Evolutionary conservation across 164 flowering plant genomes (phyloP).

Genomic region (Vitis amurensis): DNA sequence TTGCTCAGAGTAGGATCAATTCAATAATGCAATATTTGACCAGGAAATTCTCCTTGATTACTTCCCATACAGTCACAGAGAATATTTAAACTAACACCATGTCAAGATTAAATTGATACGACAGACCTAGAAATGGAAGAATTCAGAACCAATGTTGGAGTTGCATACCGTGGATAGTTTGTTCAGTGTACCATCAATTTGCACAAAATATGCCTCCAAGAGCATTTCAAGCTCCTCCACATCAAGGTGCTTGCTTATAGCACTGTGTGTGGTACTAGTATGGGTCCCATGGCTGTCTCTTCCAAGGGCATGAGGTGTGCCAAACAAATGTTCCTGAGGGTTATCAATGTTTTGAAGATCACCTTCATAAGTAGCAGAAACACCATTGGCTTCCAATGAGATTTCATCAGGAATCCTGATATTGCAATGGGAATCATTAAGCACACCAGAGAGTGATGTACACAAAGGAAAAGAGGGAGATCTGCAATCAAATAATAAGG

Average conservation of each 20-base stretch:
- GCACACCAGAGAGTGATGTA: neutral
- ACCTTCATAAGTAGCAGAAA: conserved; percentile 33
- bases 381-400: conserved; percentile 41
- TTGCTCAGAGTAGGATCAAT: neutral
- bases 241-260: conserved; percentile 67
- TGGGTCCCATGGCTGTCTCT: conserved; percentile 65
- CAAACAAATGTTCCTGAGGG: conserved; percentile 38
- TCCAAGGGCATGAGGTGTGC: conserved; percentile 29
- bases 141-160: neutral
- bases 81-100: too few relatives aligned
- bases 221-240: conserved; percentile 98
- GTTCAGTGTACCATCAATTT: conserved; percentile 89
- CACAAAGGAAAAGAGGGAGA: neutral
- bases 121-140: too few relatives aligned
- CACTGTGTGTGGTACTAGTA: conserved; percentile 68
- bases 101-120: too few relatives aligned
- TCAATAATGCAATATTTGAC: neutral
- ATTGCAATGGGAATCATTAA: neutral
- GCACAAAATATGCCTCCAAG: conserved; percentile 94
- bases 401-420: conserved; percentile 52
- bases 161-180: conserved; percentile 76
- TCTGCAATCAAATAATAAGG: neutral
- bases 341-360: conserved; percentile 35
- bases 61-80: too few relatives aligned
- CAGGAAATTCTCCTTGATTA: neutral